Conservation (phyloP, 495 filamentous ascomycete genomes). For the Staphylotrichum tortipilum region DNA sequence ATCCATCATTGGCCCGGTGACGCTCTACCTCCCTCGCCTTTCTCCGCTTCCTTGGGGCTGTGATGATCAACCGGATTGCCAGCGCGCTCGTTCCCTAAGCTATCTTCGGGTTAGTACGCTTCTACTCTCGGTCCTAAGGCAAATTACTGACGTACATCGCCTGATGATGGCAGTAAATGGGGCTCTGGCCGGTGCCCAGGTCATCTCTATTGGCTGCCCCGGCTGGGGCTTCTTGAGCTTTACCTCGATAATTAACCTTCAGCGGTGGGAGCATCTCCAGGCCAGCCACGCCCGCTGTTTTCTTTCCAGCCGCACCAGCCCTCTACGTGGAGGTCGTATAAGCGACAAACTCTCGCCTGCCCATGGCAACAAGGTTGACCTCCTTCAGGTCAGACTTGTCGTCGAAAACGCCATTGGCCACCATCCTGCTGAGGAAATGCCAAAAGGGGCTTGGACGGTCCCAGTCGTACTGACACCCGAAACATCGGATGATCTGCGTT, state of each 20-base stretch:
- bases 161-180: neutral
- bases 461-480: constrained; percentile 9
- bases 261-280: no score
- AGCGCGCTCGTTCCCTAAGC: no score
- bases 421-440: constrained; percentile 6
- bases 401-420: constrained; percentile 1
- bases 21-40: no score
- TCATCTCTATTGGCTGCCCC: constrained; percentile 3
- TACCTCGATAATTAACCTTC: constrained; percentile 3
- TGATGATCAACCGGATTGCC: no score
- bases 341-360: constrained; percentile 3
- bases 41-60: no score
- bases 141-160: no score
- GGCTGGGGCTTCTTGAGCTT: constrained; percentile 9
- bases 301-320: neutral
- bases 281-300: neutral
- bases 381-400: constrained; percentile 1
- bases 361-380: constrained; percentile 6
- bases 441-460: constrained; percentile 1
- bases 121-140: no score
- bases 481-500: neutral
- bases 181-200: constrained; percentile 2
- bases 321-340: constrained; percentile 3
- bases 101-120: no score
- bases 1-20: no score